A percentile compares a stretch with the other conserved stretches of the same genome.
Conservation (phyloP, 495 filamentous ascomycete species). For the Penicillium cataractarum region DNA sequence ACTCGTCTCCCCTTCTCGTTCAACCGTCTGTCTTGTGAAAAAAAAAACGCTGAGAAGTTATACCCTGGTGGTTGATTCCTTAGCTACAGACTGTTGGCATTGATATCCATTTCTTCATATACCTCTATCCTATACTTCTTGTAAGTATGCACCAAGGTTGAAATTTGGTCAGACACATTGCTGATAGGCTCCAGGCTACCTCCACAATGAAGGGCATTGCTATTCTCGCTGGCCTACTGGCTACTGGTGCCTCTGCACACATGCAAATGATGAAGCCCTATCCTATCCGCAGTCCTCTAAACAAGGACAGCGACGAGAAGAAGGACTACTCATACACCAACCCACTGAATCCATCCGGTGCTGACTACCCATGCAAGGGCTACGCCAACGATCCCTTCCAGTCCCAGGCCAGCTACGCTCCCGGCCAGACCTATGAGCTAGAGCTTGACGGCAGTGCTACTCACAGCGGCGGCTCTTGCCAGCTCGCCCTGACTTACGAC, state of each 20-base stretch:
- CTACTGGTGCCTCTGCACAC: constrained; percentile 44
- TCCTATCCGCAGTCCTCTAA: constrained; percentile 52
- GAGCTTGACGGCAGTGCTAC: constrained; percentile 58
- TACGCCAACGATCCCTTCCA: constrained; percentile 50
- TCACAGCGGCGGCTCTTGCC: constrained; percentile 87
- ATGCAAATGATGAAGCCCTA: constrained; percentile 52
- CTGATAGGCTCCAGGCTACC: background rate
- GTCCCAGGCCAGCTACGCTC: constrained; percentile 49
- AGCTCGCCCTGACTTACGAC: constrained; percentile 82
- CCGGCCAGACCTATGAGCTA: constrained; percentile 45
- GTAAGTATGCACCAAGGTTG: constrained; percentile 4
- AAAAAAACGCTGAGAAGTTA: constrained; percentile 3
- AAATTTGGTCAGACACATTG: background rate
- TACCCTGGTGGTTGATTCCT: constrained; percentile 29
- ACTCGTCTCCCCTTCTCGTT: background rate
- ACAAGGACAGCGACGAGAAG: constrained; percentile 35
- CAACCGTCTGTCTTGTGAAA: constrained; percentile 15
- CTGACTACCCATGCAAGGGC: constrained; percentile 58
- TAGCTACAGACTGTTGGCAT: constrained; percentile 9
- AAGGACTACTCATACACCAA: constrained; percentile 58
- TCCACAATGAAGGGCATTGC: constrained; percentile 46
- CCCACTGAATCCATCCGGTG: constrained; percentile 45
- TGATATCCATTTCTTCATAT: constrained; percentile 9
- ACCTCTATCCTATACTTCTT: background rate
- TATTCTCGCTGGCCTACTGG: constrained; percentile 39